phyloP scores from a whole-genome alignment of 169 alveolate genomes.

The Blepharisma undulans region DNA sequence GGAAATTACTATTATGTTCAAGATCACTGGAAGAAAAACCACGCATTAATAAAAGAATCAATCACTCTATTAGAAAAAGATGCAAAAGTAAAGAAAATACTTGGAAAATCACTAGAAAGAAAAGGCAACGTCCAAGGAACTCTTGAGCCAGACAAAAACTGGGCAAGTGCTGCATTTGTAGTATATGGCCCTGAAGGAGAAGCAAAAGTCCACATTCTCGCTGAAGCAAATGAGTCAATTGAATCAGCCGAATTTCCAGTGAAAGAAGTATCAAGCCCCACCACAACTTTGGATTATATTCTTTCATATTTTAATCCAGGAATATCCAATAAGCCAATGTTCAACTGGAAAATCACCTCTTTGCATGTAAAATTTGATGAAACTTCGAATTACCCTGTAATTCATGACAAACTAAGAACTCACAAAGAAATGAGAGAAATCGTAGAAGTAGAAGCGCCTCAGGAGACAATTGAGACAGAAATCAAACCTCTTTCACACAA shows the following conservation, averaged over 20 bases:
- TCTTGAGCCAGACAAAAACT: neutral
- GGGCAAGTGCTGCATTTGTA: slow-evolving; percentile 16
- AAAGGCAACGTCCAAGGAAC: neutral
- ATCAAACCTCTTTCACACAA: neutral
- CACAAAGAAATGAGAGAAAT: slow-evolving; percentile 8
- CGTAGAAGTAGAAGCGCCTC: neutral
- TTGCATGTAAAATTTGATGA: slow-evolving; percentile 20
- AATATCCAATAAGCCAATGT: neutral
- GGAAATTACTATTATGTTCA: slow-evolving; percentile 24
- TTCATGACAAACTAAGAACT: neutral
- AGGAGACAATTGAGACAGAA: neutral
- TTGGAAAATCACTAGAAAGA: neutral
- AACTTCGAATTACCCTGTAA: neutral
- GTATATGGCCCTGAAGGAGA: neutral
- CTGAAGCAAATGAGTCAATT: slow-evolving; percentile 6
- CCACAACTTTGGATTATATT: neutral
- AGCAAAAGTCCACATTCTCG: neutral
- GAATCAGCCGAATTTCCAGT: neutral
- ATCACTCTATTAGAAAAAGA: slow-evolving; percentile 16
- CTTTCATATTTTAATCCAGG: neutral
- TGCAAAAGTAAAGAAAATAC: neutral
- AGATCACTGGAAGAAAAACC: slow-evolving; percentile 4
- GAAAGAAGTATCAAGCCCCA: neutral
- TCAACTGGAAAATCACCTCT: slow-evolving; percentile 14
- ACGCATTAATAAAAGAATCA: slow-evolving; percentile 3